Conservation (phyloP, 164 flowering plant genomes). For the Liriodendron chinense region DNA sequence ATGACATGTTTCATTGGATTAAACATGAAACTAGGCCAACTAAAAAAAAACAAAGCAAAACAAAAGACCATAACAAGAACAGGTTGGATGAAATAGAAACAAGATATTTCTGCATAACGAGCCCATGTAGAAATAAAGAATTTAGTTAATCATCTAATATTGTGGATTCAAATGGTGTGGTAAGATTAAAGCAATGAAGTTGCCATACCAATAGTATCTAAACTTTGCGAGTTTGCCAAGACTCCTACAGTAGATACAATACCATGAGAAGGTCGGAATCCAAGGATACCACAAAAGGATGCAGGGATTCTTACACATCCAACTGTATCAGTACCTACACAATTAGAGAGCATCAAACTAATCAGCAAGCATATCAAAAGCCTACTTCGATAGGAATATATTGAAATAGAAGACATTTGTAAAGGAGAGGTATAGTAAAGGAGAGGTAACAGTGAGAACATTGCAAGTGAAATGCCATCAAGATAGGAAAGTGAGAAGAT, state of each 20-base stretch:
- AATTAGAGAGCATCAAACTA: not conserved
- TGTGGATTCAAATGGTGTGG: not conserved
- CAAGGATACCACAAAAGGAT: conserved; percentile 85
- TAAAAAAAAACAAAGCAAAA: not conserved
- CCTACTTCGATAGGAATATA: not conserved
- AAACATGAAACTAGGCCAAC: not conserved
- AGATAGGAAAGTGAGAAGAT: not conserved
- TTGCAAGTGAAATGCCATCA: not conserved
- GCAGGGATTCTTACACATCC: conserved; percentile 87
- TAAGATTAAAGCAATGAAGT: not conserved
- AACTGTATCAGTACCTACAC: conserved; percentile 80
- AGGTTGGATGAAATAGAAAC: not conserved
- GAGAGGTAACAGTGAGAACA: not conserved
- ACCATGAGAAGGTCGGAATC: conserved; percentile 92
- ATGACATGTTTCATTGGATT: conserved; percentile 1
- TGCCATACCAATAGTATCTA: conserved; percentile 81
- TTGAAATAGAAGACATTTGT: not conserved
- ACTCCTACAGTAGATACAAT: conserved; percentile 67
- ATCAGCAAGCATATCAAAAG: not conserved
- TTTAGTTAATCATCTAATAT: not conserved
- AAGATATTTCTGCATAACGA: not conserved
- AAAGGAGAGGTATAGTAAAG: too few species aligned
- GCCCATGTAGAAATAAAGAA: not conserved
- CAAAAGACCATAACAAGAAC: not conserved
- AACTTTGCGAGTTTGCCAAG: conserved; percentile 74